Evolutionary conservation across 805 yeast genomes (phyloP).

Genomic region (Barnettozyma wickerhamii): DNA sequence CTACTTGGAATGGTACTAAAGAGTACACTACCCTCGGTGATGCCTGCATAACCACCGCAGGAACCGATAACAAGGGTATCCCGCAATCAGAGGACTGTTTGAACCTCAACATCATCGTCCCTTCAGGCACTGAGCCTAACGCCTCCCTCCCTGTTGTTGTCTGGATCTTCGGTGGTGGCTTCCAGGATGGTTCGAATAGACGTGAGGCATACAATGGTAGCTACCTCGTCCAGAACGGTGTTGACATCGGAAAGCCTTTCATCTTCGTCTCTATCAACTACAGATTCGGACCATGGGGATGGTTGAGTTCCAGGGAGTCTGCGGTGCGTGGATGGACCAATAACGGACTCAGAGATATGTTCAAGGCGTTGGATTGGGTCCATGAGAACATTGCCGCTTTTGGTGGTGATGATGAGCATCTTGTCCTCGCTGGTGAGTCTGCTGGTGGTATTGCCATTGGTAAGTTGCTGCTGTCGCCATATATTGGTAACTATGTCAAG

Average conservation of each 20-base stretch:
- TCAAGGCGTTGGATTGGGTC: slow-evolving; percentile 33
- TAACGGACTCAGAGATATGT: slow-evolving; percentile 33
- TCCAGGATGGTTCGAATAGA: slow-evolving; percentile 23
- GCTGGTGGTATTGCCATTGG: slow-evolving; percentile 31
- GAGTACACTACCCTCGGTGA: slow-evolving; percentile 22
- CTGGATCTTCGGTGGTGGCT: slow-evolving; percentile 36
- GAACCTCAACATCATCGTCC: slow-evolving; percentile 26
- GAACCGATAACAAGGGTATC: slow-evolving; percentile 10
- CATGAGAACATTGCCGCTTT: slow-evolving; percentile 29
- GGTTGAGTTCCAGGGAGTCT: slow-evolving; percentile 24
- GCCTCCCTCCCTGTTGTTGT: slow-evolving; percentile 27
- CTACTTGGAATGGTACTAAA: slow-evolving; percentile 12
- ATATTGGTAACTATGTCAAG: slow-evolving; percentile 11
- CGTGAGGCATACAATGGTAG: slow-evolving; percentile 16
- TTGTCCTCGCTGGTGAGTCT: slow-evolving; percentile 34
- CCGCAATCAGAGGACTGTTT: slow-evolving; percentile 29
- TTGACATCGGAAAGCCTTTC: slow-evolving; percentile 20
- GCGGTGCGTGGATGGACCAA: slow-evolving; percentile 26
- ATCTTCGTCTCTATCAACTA: slow-evolving; percentile 35
- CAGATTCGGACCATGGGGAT: slow-evolving; percentile 35
- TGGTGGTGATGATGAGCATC: slow-evolving; percentile 33
- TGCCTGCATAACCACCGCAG: slow-evolving; percentile 18
- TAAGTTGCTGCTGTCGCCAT: slow-evolving; percentile 8
- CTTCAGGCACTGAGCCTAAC: slow-evolving; percentile 12
- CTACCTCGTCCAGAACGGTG: slow-evolving; percentile 15